These are phyloP conservation scores for Psilocybe cubensis DNA, from an alignment of 768 basidiomycete species.

Conservation along the genomic window DNA sequence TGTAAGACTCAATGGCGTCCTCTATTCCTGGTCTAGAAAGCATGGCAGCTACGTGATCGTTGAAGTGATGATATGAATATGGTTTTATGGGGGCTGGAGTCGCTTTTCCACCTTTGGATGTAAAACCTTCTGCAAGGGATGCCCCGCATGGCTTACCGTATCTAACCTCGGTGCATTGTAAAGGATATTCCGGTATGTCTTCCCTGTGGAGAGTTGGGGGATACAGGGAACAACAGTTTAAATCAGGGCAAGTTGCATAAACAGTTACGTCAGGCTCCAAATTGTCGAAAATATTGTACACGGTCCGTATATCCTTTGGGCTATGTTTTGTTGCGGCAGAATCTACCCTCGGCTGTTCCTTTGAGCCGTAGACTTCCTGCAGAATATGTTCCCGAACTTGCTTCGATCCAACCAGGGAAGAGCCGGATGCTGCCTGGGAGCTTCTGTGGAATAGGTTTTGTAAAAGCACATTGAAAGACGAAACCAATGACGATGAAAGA, in stretches of 20 bases:
- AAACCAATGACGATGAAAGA: too few species aligned
- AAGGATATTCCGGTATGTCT: too few species aligned
- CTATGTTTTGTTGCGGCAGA: not conserved
- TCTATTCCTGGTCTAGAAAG: conserved; percentile 11
- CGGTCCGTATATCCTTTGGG: not conserved
- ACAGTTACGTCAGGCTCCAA: not conserved
- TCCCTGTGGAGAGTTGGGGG: too few species aligned
- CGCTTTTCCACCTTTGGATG: not conserved
- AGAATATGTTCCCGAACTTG: not conserved
- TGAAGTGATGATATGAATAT: conserved; percentile 11
- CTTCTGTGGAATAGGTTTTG: not conserved
- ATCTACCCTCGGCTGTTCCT: not conserved
- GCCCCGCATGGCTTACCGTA: too few species aligned
- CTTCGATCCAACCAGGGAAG: not conserved
- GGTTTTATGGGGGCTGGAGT: conserved; percentile 8
- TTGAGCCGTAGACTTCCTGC: not conserved
- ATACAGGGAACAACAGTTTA: not conserved
- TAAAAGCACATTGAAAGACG: not conserved
- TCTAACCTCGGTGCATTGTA: too few species aligned
- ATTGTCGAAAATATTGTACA: too few species aligned
- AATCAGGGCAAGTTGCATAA: not conserved
- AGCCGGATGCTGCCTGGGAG: not conserved
- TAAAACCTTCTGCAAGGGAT: not conserved
- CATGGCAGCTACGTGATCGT: conserved; percentile 13
- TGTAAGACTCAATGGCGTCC: conserved; percentile 1